phyloP scores from a whole-genome alignment of 2,329 filamentous ascomycete genomes.

The Ampelomyces quisqualis region DNA sequence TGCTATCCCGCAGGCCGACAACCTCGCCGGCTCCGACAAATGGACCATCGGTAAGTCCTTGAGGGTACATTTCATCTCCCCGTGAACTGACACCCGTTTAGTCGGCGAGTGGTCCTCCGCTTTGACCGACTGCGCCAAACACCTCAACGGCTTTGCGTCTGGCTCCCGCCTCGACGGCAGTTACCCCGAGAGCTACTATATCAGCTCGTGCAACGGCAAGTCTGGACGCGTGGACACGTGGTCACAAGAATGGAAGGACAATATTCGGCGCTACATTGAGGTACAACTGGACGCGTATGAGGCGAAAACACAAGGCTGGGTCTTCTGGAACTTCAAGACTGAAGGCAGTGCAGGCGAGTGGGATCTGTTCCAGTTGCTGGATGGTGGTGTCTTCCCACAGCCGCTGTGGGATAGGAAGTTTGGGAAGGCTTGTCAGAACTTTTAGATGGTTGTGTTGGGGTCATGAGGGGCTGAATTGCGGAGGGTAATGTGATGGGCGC shows the following conservation, averaged over 20 bases:
- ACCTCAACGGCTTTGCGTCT: constrained; percentile 48
- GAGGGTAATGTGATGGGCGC: not conserved
- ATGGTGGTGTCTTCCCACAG: constrained; percentile 54
- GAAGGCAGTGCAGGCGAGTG: constrained; percentile 53
- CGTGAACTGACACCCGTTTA: not conserved
- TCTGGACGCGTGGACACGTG: constrained; percentile 55
- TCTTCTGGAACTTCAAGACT: constrained; percentile 62
- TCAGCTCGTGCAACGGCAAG: constrained; percentile 56
- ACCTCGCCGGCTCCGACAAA: constrained; percentile 58
- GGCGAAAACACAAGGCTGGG: constrained; percentile 53
- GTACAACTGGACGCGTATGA: constrained; percentile 58
- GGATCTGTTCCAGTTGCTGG: constrained; percentile 53
- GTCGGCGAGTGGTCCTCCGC: constrained; percentile 68
- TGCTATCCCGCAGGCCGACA: constrained; percentile 16
- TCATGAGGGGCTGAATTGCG: not conserved
- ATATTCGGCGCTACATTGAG: constrained; percentile 55
- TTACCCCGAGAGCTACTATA: constrained; percentile 49
- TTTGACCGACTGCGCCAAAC: constrained; percentile 59
- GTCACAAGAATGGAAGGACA: constrained; percentile 47
- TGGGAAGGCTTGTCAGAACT: constrained; percentile 28
- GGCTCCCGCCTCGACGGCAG: constrained; percentile 62
- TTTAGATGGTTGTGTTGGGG: constrained; percentile 6
- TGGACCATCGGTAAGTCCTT: constrained; percentile 50
- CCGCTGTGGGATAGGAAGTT: constrained; percentile 32
- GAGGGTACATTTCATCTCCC: not conserved